These are phyloP conservation scores for Candida broadrunensis DNA, from an alignment of 805 yeast species.

Conservation along the genomic window DNA sequence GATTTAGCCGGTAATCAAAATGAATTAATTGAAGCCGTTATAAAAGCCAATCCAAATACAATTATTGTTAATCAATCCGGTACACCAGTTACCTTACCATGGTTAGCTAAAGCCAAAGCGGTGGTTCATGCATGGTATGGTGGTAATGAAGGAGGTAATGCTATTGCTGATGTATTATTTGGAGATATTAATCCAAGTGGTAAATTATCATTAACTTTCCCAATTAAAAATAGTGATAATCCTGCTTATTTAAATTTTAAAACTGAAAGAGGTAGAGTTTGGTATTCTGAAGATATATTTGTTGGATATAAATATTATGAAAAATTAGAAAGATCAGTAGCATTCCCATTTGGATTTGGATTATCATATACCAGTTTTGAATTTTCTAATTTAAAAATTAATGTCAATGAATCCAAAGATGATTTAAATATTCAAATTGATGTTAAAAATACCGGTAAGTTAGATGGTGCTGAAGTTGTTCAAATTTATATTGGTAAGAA, in stretches of 20 bases:
- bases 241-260: slow-evolving; percentile 27
- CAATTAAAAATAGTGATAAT: slow-evolving; percentile 19
- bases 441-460: slow-evolving; percentile 20
- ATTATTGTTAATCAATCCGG: slow-evolving; percentile 33
- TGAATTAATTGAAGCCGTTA: slow-evolving; percentile 20
- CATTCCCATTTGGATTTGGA: slow-evolving; percentile 32
- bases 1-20: slow-evolving; percentile 26
- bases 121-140: slow-evolving; percentile 35
- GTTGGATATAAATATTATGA: slow-evolving; percentile 32
- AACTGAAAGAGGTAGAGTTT: slow-evolving; percentile 28
- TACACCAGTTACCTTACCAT: slow-evolving; percentile 30
- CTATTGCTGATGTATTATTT: slow-evolving; percentile 29
- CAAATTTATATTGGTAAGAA: slow-evolving; percentile 22
- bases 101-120: slow-evolving; percentile 21
- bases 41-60: slow-evolving; percentile 25
- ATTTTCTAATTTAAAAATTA: slow-evolving; percentile 11
- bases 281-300: slow-evolving; percentile 31
- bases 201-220: slow-evolving; percentile 23
- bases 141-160: slow-evolving; percentile 32
- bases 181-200: slow-evolving; percentile 33
- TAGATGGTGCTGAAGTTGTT: slow-evolving; percentile 25
- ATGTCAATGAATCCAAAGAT: slow-evolving; percentile 12
- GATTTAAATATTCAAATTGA: slow-evolving; percentile 13
- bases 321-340: slow-evolving; percentile 20
- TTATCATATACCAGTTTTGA: slow-evolving; percentile 27